Evolutionary conservation across 495 filamentous ascomycete species (phyloP), one percentile per base, ranked within the genome.

Genomic region (Penicillium steckii): DNA sequence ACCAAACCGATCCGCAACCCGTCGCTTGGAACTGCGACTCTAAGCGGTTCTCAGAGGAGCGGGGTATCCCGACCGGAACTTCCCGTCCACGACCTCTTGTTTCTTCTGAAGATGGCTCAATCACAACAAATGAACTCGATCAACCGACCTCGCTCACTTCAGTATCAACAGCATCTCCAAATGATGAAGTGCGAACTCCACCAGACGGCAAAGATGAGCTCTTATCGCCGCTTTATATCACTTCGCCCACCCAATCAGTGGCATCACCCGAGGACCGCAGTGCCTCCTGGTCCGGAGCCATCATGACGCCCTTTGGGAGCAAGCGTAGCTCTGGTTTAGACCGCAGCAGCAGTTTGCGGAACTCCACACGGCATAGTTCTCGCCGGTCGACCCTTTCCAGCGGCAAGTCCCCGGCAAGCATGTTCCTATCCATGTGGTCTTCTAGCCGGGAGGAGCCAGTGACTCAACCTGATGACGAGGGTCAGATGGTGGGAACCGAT

Each of bases 401-500:
- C 15, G 70, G 72, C 51, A 79, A 78, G 46, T 79, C 76, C 55
- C 85, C 69, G 47, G 83, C 78, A 21, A 78, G 75, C 45, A 74
- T 76, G 48, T 87, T 85, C 45, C 69, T 87, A 17, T 83, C 80
- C 18, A 79, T 80, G 64, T 88, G 79, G 72, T 70, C 62, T 58
- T 71, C 57, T 26, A 51, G 40, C 10, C 22, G 58, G 19, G 77
- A 77, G 22, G 72, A 80, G 47, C 65, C 74, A 19, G 61, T 67
- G 9, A 57, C 71, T 4, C 65, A 73, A 25, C 85, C 85, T 1
- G 87, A 90, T 57, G 82, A 85, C 33, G 87, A 89, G 65, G 87
- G 87, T 1, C 86, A 90, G 63, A 84, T 86, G 65, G 80, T 90
- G 30, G 87, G 86, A 19, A 78, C 75, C 24, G 80, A 85, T 41